These are phyloP conservation scores for Ganoderma resinaceum DNA, from an alignment of 1,284 basidiomycete species.

Conservation along the genomic window DNA sequence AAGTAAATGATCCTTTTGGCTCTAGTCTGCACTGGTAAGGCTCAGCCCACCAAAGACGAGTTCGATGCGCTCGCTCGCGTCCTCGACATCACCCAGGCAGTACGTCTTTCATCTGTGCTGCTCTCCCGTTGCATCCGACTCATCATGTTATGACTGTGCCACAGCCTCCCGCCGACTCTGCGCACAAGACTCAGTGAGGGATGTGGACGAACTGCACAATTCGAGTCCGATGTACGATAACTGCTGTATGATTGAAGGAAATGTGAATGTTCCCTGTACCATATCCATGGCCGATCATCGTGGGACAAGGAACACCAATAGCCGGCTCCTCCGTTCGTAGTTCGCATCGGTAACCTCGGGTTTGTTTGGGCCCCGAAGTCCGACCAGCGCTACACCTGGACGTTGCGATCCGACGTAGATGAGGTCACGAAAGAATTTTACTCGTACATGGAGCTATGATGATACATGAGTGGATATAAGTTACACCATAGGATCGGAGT, in stretches of 20 bases:
- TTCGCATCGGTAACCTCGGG: background rate
- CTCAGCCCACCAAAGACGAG: conserved; percentile 55
- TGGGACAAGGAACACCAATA: background rate
- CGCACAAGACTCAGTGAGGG: conserved; percentile 28
- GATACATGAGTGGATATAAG: background rate
- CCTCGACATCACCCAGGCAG: conserved; percentile 51
- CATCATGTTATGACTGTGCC: background rate
- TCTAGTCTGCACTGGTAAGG: conserved; percentile 63
- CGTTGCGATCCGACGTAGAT: background rate
- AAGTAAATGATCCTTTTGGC: too few relatives aligned
- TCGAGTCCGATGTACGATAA: conserved; percentile 15
- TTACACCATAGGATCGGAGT: background rate
- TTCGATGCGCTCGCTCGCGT: conserved; percentile 57
- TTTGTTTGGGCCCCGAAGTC: background rate
- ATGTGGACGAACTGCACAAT: conserved; percentile 8
- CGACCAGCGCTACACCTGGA: background rate
- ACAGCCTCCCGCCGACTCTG: conserved; percentile 33
- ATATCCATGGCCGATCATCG: conserved; percentile 6
- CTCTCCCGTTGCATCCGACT: background rate
- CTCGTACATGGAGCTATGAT: background rate
- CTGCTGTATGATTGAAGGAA: conserved; percentile 13
- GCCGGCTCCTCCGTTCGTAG: background rate
- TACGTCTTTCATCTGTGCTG: conserved; percentile 33
- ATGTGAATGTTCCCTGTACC: conserved; percentile 24
- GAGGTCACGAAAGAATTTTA: background rate